A percentile compares a stretch with the other conserved stretches of the same genome.
Evolutionary conservation across 768 basidiomycete species (phyloP).

Genomic region (Coprinopsis strossmayeri): DNA sequence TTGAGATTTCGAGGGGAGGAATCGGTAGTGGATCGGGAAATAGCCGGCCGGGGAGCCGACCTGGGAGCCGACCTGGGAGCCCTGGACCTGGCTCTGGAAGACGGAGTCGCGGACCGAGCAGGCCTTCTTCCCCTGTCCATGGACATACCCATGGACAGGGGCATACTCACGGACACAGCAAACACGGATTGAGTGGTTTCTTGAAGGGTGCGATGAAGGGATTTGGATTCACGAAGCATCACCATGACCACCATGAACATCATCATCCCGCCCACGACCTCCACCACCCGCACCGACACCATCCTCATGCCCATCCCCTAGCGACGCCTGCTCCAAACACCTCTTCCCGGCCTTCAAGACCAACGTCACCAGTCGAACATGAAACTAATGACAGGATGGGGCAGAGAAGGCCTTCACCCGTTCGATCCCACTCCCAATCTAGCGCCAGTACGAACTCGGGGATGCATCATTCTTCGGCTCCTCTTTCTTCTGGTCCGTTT

Average conservation of each 20-base stretch:
- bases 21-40: too few relatives aligned
- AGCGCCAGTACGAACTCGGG: background rate
- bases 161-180: background rate
- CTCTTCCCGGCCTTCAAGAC: too few relatives aligned
- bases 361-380: too few relatives aligned
- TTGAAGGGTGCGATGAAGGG: conserved; percentile 12
- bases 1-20: conserved; percentile 3
- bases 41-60: conserved; percentile 15
- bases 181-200: conserved; percentile 4
- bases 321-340: too few relatives aligned
- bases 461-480: background rate
- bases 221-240: conserved; percentile 9
- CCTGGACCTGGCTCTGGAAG: conserved; percentile 19
- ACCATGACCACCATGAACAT: background rate
- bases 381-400: too few relatives aligned
- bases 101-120: conserved; percentile 7
- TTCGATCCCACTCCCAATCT: too few relatives aligned
- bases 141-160: too few relatives aligned
- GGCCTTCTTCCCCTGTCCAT: conserved; percentile 3
- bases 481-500: background rate
- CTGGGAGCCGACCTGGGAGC: conserved; percentile 15
- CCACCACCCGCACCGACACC: too few relatives aligned
- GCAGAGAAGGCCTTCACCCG: too few relatives aligned
- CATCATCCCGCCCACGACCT: too few relatives aligned
- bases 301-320: too few relatives aligned